Conservation (phyloP, 257 asterid genomes). For the Nicotiana tomentosiformis region DNA sequence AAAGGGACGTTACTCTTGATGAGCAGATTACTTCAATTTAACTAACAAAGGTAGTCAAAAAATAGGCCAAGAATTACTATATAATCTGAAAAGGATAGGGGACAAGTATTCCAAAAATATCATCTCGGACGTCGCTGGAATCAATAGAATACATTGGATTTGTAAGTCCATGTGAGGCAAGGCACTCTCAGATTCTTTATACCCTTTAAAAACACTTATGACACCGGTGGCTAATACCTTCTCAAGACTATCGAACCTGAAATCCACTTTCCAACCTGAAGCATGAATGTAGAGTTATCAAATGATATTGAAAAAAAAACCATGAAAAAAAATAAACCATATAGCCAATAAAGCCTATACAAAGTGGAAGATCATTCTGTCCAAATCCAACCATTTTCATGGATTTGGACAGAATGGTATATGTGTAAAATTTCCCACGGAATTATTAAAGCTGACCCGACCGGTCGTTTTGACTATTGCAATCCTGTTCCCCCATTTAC, state of each 20-base stretch:
- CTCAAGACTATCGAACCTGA: too few relatives aligned
- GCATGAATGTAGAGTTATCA: background rate
- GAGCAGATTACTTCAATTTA: too few relatives aligned
- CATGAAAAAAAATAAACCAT: background rate
- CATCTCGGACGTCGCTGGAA: constrained; percentile 51
- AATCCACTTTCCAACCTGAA: constrained; percentile 28
- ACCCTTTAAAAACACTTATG: constrained; percentile 65
- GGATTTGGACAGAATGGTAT: too few relatives aligned
- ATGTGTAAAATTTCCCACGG: too few relatives aligned
- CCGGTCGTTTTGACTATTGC: too few relatives aligned
- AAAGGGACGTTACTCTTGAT: too few relatives aligned
- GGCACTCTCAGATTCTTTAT: constrained; percentile 64
- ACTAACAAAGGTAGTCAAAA: background rate
- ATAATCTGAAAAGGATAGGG: constrained; percentile 81
- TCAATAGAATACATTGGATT: constrained; percentile 62
- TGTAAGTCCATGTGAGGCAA: constrained; percentile 72
- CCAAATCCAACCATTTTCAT: too few relatives aligned
- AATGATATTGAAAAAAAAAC: background rate
- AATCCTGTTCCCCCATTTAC: too few relatives aligned
- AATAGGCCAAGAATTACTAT: constrained; percentile 8
- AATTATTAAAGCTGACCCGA: too few relatives aligned
- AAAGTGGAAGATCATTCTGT: too few relatives aligned
- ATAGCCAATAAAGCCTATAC: too few relatives aligned
- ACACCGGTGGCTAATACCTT: background rate
- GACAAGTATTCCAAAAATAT: constrained; percentile 70